phyloP scores from a whole-genome alignment of 2,329 filamentous ascomycete species.

The Fusarium veterinarium region DNA sequence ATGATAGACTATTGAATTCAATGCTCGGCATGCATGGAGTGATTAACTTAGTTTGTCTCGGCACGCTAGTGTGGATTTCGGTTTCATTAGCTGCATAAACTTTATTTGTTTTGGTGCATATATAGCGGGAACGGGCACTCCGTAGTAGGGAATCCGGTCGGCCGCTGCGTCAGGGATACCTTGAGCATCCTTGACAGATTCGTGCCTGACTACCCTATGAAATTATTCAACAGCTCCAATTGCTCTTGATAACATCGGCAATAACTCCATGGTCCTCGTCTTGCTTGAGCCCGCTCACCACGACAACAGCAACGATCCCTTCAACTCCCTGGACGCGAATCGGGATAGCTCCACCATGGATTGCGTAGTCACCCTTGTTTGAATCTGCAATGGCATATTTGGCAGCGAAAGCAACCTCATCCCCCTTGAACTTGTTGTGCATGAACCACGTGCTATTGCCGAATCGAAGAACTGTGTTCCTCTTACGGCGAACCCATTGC shows the following conservation, averaged over 20 bases:
- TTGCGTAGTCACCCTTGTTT: constrained; percentile 72
- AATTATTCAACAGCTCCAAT: constrained; percentile 50
- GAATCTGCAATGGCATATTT: constrained; percentile 72
- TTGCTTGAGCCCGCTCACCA: constrained; percentile 81
- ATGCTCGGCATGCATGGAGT: constrained; percentile 31
- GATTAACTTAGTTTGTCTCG: constrained; percentile 24
- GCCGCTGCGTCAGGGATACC: neutral
- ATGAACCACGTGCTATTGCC: constrained; percentile 78
- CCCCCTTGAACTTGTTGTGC: constrained; percentile 72
- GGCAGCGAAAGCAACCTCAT: constrained; percentile 72
- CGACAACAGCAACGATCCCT: constrained; percentile 78
- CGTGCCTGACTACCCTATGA: neutral
- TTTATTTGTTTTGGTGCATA: constrained; percentile 35
- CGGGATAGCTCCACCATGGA: constrained; percentile 82
- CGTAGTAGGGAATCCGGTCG: constrained; percentile 4
- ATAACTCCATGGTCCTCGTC: constrained; percentile 82
- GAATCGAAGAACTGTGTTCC: constrained; percentile 77
- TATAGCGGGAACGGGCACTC: neutral
- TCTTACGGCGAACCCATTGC: constrained; percentile 76
- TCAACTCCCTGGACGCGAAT: constrained; percentile 79
- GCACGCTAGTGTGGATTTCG: constrained; percentile 15
- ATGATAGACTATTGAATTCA: constrained; percentile 18
- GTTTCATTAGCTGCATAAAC: constrained; percentile 37
- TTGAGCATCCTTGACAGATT: constrained; percentile 1
- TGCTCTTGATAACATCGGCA: constrained; percentile 72